These are phyloP conservation scores for Vaccinium myrtillus DNA, from an alignment of 148 eudicot genomes.

Conservation along the genomic window DNA sequence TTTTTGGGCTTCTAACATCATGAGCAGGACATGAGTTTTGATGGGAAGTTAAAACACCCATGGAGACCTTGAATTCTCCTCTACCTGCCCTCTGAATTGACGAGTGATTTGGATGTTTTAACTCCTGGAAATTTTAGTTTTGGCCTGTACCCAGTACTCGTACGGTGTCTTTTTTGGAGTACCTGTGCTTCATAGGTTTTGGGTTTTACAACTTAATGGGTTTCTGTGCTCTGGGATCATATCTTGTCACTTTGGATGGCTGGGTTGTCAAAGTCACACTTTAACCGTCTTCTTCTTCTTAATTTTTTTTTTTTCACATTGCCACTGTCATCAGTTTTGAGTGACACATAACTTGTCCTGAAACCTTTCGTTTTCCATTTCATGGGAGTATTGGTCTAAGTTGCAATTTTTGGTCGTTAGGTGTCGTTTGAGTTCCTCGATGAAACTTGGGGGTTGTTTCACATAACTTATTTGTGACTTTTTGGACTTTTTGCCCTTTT, in stretches of 20 bases:
- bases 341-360: background rate
- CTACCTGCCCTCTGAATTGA: background rate
- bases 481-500: no score
- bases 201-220: no score
- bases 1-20: background rate
- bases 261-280: no score
- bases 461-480: no score
- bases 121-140: background rate
- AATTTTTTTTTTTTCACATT: background rate
- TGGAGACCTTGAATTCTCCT: no score
- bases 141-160: no score
- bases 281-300: no score
- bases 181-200: background rate
- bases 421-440: background rate
- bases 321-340: background rate
- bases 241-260: no score
- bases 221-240: no score
- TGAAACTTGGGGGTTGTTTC: background rate
- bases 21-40: background rate
- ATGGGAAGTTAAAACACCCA: no score
- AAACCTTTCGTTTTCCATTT: background rate
- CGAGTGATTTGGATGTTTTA: background rate
- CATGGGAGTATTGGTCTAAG: background rate
- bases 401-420: background rate
- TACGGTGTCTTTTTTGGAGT: no score